Base-by-base conservation (phyloP, 2,329 filamentous ascomycete genomes). In the Zymoseptoria passerinii region DNA sequence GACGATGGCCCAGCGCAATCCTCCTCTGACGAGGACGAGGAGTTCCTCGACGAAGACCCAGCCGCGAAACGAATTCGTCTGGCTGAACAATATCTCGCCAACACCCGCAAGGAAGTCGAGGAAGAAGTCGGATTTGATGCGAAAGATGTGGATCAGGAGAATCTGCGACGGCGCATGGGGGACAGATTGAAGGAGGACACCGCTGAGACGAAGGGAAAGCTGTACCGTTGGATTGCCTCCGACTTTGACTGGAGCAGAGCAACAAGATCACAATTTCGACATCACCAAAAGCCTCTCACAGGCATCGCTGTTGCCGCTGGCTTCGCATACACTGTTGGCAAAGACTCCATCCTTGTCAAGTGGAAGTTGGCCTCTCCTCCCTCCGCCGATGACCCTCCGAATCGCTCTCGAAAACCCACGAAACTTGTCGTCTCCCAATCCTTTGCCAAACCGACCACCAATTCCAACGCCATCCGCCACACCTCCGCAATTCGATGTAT, bases 1-100 rank as follows among this genome's bases (percentile, higher is more conserved):
- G 86, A 87, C 62, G 83, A 80, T 20, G 68, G 68, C 51, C 68
- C 71, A 29, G 48, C 54, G 8, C 50, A 53, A 50, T 54, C 28
- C 44, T 77, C 71, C 23, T 74, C 76, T 27, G 73, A 73, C 10
- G 83, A 82, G 27, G 81, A 80, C 35, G 89, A 86, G 1, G 88
- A 87, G n/a, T 84, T 84, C 61, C 89, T 90, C 62, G 84, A 83
- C 63, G 92, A 97, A 77, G 97, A 94, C 20, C 91, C 88, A 1
- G 92, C 90, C 40, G 91, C 96, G 71, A 87, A 90, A 73, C 83
- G 94, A 67, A 76, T 96, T 68, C 85, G 90, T 64, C 81, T 99
- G 28, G 94, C 94, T 28, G 90, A 97, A 76, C 85, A 89, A 68
- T 97, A 99, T 73, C 82, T 99, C 56, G 88, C 96, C 56, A 96